Base-by-base conservation (phyloP, 345 rosid genomes). In the Combretum micranthum region DNA sequence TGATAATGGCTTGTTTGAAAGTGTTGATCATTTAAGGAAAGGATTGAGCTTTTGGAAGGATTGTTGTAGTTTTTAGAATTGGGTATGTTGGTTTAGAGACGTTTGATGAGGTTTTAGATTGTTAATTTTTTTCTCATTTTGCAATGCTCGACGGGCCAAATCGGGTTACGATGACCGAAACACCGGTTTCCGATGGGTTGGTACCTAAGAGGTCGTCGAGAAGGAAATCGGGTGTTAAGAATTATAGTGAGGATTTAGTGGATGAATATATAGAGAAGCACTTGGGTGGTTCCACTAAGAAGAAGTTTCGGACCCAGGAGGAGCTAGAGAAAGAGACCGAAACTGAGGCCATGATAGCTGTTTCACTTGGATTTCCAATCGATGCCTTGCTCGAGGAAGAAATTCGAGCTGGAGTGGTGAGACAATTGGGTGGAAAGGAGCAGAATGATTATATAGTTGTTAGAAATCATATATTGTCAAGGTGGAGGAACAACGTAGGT, bases 401-500 rank as follows among this genome's bases (percentile, higher is more conserved):
- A 73, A 85, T 87, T 56, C 75, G 63, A 67, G 94, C 95, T 47
- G 91, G 96, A 12, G 96, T 89, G 53, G 97, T 89, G 19, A 75
- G 69, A 57, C 77, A 77, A 25, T 56, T 89, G 39, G 90, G 90
- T 58, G 94, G 94, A 63, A 87, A 80, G 66, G 97, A 93, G 77
- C 99, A 89, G 84, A 89, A 88, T 68, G 97, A 86, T 70, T 93
- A 93, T 72, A 89, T 93, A 68, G 97, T 89, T 50, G 91, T 89
- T 55, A 76, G 99, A 71, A 93, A 93, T 63, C 97, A 89, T 70
- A 87, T 93, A 43, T 80, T 93, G 39, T 74, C 94, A 9, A 78
- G 87, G 70, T 93, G 97, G 96, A 84, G 99, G 74, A 80, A 86
- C 64, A 87, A 87, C 59, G 99, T 87, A 47, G 66, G 72, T 68